These are phyloP conservation scores for Mortierella sp. DNA, from an alignment of 371 early-diverging fungal genomes.

Conservation along the genomic window DNA sequence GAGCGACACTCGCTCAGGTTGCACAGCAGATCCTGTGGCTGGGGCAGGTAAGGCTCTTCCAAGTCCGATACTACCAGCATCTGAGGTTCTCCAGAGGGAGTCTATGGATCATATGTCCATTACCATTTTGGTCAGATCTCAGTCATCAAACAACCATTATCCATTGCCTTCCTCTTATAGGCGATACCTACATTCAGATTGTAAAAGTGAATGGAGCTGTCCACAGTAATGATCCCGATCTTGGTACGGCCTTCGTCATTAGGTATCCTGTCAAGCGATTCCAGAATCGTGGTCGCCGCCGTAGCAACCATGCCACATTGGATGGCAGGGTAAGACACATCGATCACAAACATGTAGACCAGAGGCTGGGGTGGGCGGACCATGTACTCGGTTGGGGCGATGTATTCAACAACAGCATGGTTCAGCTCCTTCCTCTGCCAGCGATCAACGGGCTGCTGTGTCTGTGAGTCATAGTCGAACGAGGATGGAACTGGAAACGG, in stretches of 20 bases:
- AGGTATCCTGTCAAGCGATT: slow-evolving; percentile 88
- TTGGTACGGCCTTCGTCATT: slow-evolving; percentile 90
- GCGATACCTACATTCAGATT: slow-evolving; percentile 70
- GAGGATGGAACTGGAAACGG: slow-evolving; percentile 75
- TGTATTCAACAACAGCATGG: slow-evolving; percentile 91
- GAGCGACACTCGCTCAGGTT: slow-evolving; percentile 83
- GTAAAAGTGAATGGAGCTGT: slow-evolving; percentile 91
- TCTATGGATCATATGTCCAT: no score
- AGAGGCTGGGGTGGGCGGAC: slow-evolving; percentile 95
- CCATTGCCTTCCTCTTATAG: neutral
- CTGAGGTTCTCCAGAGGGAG: slow-evolving; percentile 80
- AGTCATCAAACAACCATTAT: no score
- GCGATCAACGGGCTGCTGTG: slow-evolving; percentile 85
- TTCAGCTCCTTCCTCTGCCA: slow-evolving; percentile 90
- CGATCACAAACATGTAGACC: slow-evolving; percentile 92
- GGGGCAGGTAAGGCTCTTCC: slow-evolving; percentile 90
- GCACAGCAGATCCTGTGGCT: slow-evolving; percentile 87
- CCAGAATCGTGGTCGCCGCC: slow-evolving; percentile 84
- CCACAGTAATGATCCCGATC: slow-evolving; percentile 92
- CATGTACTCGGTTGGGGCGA: slow-evolving; percentile 97
- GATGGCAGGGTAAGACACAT: slow-evolving; percentile 90
- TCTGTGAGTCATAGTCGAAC: slow-evolving; percentile 90
- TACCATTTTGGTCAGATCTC: no score
- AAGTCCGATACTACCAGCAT: slow-evolving; percentile 94
- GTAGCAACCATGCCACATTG: slow-evolving; percentile 81